phyloP scores from a whole-genome alignment of 2,329 filamentous ascomycete genomes.

The Pseudocercospora ulei region DNA sequence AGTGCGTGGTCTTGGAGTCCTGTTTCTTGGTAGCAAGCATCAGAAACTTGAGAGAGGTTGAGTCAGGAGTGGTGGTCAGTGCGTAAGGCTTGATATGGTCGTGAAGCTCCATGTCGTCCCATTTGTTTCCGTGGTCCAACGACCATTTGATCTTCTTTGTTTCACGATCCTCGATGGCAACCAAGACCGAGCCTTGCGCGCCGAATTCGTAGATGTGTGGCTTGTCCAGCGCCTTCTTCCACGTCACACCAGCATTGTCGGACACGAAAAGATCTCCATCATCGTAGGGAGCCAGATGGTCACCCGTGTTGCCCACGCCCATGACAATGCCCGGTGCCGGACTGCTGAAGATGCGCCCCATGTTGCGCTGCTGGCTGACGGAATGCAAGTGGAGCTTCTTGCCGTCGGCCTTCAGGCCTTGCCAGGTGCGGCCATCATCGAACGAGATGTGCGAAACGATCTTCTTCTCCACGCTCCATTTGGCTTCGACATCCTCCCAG shows the following conservation, averaged over 20 bases:
- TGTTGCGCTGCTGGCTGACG: constrained; percentile 71
- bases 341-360: constrained; percentile 83
- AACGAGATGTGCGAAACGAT: constrained; percentile 79
- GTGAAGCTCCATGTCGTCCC: constrained; percentile 62
- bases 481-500: constrained; percentile 60
- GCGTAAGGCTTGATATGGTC: constrained; percentile 59
- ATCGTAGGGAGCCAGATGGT: constrained; percentile 57
- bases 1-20: constrained; percentile 45
- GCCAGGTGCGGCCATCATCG: constrained; percentile 84
- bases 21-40: constrained; percentile 55
- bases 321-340: constrained; percentile 87
- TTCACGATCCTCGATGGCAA: constrained; percentile 64
- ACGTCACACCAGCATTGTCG: constrained; percentile 78
- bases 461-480: constrained; percentile 49
- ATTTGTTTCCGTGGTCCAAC: constrained; percentile 76
- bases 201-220: constrained; percentile 96
- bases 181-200: constrained; percentile 77
- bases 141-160: constrained; percentile 66
- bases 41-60: constrained; percentile 83
- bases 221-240: constrained; percentile 63
- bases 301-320: constrained; percentile 84
- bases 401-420: constrained; percentile 57
- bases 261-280: constrained; percentile 80
- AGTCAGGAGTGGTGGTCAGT: constrained; percentile 82
- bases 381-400: constrained; percentile 78